Percentiles rank a stretch among this genome's conserved stretches.
Conservation (phyloP, 2,329 filamentous ascomycete species). For the Mariannaea elegans region DNA sequence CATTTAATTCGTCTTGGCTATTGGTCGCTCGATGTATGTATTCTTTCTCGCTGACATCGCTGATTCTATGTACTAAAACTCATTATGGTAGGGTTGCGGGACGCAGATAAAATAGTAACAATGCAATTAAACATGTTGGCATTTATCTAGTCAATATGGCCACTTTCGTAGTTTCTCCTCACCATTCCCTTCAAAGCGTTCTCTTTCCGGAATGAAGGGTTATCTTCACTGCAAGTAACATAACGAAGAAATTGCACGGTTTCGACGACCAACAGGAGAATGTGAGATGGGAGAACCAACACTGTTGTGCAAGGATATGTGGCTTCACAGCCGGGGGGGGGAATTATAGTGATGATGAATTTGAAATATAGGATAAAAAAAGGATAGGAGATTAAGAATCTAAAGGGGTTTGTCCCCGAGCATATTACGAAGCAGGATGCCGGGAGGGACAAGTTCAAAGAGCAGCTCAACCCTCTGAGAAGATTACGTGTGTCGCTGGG, state of each 20-base stretch:
- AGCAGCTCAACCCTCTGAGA: slow-evolving; percentile 54
- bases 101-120: not conserved
- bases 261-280: slow-evolving; percentile 44
- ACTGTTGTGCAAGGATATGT: slow-evolving; percentile 66
- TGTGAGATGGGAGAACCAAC: slow-evolving; percentile 64
- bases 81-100: not conserved
- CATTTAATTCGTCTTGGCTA: not conserved
- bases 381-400: slow-evolving; percentile 56
- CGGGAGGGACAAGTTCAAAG: slow-evolving; percentile 48
- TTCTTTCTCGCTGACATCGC: not conserved
- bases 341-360: slow-evolving; percentile 66
- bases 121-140: not conserved
- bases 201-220: not conserved
- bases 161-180: not conserved
- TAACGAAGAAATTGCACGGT: not conserved
- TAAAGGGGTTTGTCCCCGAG: slow-evolving; percentile 58
- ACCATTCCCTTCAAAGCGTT: not conserved
- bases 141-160: not conserved
- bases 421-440: slow-evolving; percentile 43
- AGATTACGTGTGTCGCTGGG: slow-evolving; percentile 58
- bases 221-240: not conserved
- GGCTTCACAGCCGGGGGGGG: slow-evolving; percentile 56
- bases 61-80: not conserved
- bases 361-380: slow-evolving; percentile 60
- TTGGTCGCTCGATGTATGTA: not conserved